Conservation (phyloP, 768 basidiomycete genomes). For the Tricholoma sp. region DNA sequence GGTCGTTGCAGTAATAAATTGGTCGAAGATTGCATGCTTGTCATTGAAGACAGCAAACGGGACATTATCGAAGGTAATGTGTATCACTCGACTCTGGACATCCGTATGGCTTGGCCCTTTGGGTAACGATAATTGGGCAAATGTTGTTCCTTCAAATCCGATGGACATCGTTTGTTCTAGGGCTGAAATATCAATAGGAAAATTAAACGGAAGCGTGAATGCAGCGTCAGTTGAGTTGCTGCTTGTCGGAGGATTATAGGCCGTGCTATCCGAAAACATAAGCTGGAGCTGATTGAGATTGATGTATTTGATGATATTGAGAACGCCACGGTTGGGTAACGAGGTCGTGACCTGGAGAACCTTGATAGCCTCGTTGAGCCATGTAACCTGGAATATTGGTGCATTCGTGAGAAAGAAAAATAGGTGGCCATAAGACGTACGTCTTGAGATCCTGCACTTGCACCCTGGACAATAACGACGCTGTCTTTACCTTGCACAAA, state of each 20-base stretch:
- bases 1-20: constrained; percentile 60
- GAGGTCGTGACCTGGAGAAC: constrained; percentile 51
- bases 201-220: constrained; percentile 64
- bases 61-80: constrained; percentile 52
- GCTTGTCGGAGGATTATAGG: constrained; percentile 53
- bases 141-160: constrained; percentile 44
- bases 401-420: constrained; percentile 1
- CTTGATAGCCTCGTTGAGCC: constrained; percentile 71
- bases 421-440: constrained; percentile 29
- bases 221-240: constrained; percentile 56
- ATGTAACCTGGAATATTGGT: constrained; percentile 43
- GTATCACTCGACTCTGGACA: constrained; percentile 54
- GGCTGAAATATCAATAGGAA: constrained; percentile 62
- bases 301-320: constrained; percentile 62
- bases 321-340: constrained; percentile 57
- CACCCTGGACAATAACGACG: constrained; percentile 52
- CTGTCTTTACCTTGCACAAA: constrained; percentile 67
- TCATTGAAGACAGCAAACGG: constrained; percentile 53
- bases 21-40: constrained; percentile 47
- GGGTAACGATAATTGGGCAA: constrained; percentile 59
- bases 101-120: constrained; percentile 54
- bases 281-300: constrained; percentile 53
- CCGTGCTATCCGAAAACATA: constrained; percentile 50
- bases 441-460: constrained; percentile 50
- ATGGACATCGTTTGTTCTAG: constrained; percentile 56